phyloP scores from a whole-genome alignment of 495 filamentous ascomycete genomes.

The Hamigera avellanea region DNA sequence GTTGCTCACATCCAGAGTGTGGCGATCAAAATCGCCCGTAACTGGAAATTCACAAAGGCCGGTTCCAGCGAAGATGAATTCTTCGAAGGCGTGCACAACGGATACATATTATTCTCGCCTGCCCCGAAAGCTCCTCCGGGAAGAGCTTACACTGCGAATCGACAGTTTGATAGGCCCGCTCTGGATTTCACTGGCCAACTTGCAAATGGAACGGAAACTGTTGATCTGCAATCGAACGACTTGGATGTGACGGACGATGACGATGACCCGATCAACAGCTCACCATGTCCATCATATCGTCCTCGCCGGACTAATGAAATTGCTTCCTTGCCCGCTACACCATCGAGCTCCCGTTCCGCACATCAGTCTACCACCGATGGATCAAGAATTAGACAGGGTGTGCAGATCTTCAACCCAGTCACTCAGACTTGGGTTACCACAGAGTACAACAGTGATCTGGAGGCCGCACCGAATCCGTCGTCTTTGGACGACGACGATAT shows the following conservation, averaged over 20 bases:
- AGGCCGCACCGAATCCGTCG: too few relatives aligned
- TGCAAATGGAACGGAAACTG: not conserved
- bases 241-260: constrained; percentile 1
- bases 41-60: not conserved
- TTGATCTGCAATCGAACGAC: not conserved
- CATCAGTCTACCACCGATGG: too few relatives aligned
- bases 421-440: not conserved
- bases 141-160: too few relatives aligned
- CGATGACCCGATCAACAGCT: not conserved
- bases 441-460: too few relatives aligned
- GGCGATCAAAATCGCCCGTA: not conserved
- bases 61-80: constrained; percentile 8
- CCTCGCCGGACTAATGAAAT: too few relatives aligned
- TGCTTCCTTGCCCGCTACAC: too few relatives aligned
- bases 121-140: not conserved
- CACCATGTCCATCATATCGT: not conserved
- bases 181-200: not conserved
- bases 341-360: too few relatives aligned
- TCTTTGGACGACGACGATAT: not conserved
- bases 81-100: constrained; percentile 7
- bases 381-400: not conserved
- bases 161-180: too few relatives aligned
- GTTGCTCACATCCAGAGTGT: not conserved
- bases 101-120: constrained; percentile 1
- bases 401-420: not conserved